These are phyloP conservation scores for Lolium multiflorum DNA, from an alignment of 176 grass and related monocot species.

Conservation along the genomic window DNA sequence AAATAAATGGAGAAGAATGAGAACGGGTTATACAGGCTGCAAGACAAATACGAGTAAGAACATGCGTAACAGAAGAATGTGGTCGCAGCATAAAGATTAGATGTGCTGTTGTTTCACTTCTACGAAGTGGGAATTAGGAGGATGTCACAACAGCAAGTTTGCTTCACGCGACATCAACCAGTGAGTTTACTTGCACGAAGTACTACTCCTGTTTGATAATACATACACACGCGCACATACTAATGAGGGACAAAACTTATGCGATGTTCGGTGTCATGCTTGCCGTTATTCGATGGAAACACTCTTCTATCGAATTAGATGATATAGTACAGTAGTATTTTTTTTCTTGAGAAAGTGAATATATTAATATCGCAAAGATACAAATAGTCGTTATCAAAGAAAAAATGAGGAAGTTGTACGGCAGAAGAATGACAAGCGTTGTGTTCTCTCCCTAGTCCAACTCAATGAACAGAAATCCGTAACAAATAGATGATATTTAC, in stretches of 20 bases:
- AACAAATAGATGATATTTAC: not conserved
- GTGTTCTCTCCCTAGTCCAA: not conserved
- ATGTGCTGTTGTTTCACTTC: not conserved
- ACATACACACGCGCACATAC: not conserved
- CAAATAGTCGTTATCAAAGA: too few relatives aligned
- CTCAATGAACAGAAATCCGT: not conserved
- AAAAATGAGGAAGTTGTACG: not conserved
- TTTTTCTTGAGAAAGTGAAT: too few relatives aligned
- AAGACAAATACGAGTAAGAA: not conserved
- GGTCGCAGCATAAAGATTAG: conserved; percentile 17
- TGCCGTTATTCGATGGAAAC: not conserved
- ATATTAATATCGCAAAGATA: too few relatives aligned
- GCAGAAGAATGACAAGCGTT: not conserved
- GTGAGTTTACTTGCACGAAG: conserved; percentile 10
- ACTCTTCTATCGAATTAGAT: not conserved
- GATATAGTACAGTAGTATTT: not conserved
- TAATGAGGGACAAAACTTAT: not conserved
- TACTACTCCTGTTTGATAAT: not conserved
- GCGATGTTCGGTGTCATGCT: not conserved
- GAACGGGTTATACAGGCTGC: not conserved
- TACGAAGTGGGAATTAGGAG: not conserved
- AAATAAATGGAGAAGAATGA: conserved; percentile 16
- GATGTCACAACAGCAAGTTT: not conserved
- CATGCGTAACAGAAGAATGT: not conserved
- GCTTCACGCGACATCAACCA: not conserved